phyloP scores from a whole-genome alignment of 1,139 yeast genomes.

The Yamadazyma songkhlaensis region DNA sequence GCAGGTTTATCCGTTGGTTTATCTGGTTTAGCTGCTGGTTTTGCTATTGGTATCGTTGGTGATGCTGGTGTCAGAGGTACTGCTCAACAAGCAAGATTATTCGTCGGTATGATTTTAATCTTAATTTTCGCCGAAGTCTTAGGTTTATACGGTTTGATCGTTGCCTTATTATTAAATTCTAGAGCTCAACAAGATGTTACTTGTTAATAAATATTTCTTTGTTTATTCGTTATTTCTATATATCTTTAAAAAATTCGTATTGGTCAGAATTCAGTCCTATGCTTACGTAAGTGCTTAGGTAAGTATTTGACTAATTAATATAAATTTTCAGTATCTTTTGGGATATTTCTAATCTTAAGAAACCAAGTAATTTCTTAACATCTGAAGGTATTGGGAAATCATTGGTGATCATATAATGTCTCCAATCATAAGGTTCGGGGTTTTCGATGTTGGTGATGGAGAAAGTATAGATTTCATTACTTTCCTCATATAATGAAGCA shows the following conservation, averaged over 20 bases:
- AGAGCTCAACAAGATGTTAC: slow-evolving; percentile 90
- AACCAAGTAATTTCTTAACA: slow-evolving; percentile 22
- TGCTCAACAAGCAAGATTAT: slow-evolving; percentile 94
- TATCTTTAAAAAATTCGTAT: background rate
- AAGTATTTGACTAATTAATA: slow-evolving; percentile 12
- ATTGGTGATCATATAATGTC: slow-evolving; percentile 15
- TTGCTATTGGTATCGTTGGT: slow-evolving; percentile 98
- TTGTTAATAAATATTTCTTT: slow-evolving; percentile 46
- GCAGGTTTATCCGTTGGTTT: slow-evolving; percentile 98
- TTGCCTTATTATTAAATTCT: slow-evolving; percentile 93
- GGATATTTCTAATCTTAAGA: slow-evolving; percentile 32
- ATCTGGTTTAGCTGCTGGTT: slow-evolving; percentile 96
- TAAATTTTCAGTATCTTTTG: slow-evolving; percentile 40
- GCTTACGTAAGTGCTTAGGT: background rate
- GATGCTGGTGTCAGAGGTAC: slow-evolving; percentile 97
- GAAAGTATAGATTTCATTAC: slow-evolving; percentile 31
- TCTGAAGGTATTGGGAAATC: slow-evolving; percentile 20
- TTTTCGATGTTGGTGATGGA: slow-evolving; percentile 17
- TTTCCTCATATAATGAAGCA: slow-evolving; percentile 24
- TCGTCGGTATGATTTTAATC: slow-evolving; percentile 91
- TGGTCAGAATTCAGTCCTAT: too few relatives aligned
- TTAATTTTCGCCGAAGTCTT: slow-evolving; percentile 97
- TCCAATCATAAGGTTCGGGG: slow-evolving; percentile 25
- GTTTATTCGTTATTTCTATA: background rate
- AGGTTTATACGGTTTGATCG: slow-evolving; percentile 96